Base-by-base conservation (phyloP, 768 basidiomycete species). In the Lactifluus piperatus region DNA sequence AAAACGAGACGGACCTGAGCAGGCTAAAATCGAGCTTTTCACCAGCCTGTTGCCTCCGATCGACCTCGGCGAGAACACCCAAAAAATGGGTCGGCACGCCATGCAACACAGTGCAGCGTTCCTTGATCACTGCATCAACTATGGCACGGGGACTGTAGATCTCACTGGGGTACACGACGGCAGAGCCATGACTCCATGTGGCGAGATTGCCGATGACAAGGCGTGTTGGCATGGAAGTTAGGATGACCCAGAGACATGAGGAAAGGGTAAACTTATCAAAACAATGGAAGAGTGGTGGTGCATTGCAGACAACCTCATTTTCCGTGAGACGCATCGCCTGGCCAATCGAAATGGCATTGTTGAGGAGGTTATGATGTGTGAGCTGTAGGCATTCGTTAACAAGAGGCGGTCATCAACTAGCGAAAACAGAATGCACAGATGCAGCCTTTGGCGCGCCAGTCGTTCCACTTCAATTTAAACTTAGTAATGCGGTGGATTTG, bases 81-180 rank as follows among this genome's bases (percentile, higher is more conserved):
- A 89, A 75, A 69, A 91, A 91, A 68, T 92, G 90, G 0, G 90
- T 92, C 0, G 90, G 90, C 5, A 92, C 90, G 7, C 90, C 90
- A 63, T 92, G 90, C 54, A 93, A 72, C 0, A 85, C 86, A 0
- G 88, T 91, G 53, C 89, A 91, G 57, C 73, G 75, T 63, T 91
- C 89, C 18, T 75, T 74, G 7, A 77, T 69, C n/a, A 91, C 70
- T 0, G 89, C 79, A 54, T 89, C 83, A 9, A 92, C 84, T 50
- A 89, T 84, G 1, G 82, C 75, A 32, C 71, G 69, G 0, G 90
- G 82, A 63, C 87, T 73, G 67, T 78, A 91, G 2, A 76, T 74
- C 37, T 81, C 78, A 1, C 87, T 83, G 0, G 89, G 79, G 66
- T 92, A 93, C 3, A 93, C 85, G 43, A 91, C 75, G 57, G 81